Base-by-base conservation (phyloP, 225 moss, liverwort and hornwort species). In the Marchantia paleacea region DNA sequence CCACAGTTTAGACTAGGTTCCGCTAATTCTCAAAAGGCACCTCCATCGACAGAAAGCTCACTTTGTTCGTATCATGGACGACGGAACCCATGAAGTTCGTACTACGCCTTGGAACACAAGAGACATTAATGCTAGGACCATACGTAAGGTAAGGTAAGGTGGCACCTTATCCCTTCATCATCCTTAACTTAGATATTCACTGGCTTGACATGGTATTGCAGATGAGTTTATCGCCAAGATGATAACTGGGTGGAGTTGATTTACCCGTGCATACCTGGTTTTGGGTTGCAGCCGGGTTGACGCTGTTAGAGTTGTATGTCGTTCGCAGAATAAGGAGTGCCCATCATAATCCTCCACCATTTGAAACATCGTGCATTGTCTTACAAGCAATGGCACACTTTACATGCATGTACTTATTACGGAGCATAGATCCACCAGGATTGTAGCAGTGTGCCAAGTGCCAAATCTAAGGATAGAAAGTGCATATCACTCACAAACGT, bases 191-290 rank as follows among this genome's bases (percentile, higher is more conserved):
- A 30, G 0, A 14, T 52, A 26, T 28, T 70, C 26, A 28, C 14
- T 55, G 26, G 28, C 16, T 13, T 24, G 54, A 8, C n/a, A 24
- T 29, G 10, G 55, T 26, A 74, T 74, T 22, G 26, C 26, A 9
- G 51, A 55, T 74, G 53, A 26, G 28, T 39, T 39, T 16, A 75
- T 60, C 75, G 60, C 75, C 75, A 39, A 76, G 16, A 11, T 39
- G 28, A 60, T 30, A 19, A 54, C 7, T 76, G 60, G 58, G 60
- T 60, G 58, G 16, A 76, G 75, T 58, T 60, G 39, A 76, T 26
- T 76, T 76, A 76, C 75, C 75, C 75, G 20, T 75, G 9, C 31
- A 76, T 76, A 76, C 75, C 75, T 76, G 75, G 54, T 18, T 76
- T 18, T 22, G 39, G 14, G n/a, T 7, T 60, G 75, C 15, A 10